A percentile compares a stretch with the other conserved stretches of the same genome.
These are phyloP conservation scores for Diaporthe humulicola DNA, from an alignment of 2,329 filamentous ascomycete species.

Conservation along the genomic window DNA sequence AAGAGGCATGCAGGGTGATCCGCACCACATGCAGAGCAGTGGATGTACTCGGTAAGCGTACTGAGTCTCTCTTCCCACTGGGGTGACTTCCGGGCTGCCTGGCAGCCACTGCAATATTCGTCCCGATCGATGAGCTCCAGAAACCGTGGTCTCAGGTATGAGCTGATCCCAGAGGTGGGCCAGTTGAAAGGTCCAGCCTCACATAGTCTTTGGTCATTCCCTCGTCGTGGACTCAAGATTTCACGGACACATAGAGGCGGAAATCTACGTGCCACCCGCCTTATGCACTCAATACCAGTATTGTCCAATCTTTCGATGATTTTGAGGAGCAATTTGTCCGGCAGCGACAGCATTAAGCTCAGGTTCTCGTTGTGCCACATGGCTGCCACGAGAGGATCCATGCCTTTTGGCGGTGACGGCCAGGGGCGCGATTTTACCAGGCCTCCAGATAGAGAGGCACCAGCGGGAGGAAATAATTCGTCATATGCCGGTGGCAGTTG, in stretches of 20 bases:
- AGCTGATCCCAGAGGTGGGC: neutral
- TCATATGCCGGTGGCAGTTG: neutral
- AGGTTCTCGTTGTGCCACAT: neutral
- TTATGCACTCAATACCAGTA: constrained; percentile 9
- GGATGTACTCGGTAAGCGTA: neutral
- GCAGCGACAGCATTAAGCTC: neutral
- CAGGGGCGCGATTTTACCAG: neutral
- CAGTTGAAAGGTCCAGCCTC: neutral
- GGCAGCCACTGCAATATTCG: neutral
- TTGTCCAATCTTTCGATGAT: neutral
- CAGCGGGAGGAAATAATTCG: neutral
- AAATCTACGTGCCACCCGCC: constrained; percentile 11
- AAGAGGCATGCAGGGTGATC: constrained; percentile 31
- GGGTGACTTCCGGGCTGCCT: neutral
- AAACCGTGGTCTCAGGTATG: neutral
- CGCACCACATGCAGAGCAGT: constrained; percentile 15
- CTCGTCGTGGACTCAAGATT: neutral
- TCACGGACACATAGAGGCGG: neutral
- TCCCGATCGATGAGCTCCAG: neutral
- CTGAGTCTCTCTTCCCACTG: neutral
- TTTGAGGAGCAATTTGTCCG: neutral
- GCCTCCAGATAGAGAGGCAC: neutral
- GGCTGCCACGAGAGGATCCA: neutral
- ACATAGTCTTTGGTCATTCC: neutral
- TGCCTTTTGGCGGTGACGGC: neutral